Percentiles rank a stretch among this genome's conserved stretches.
Conservation (phyloP, 2,329 filamentous ascomycete species). For the Leptographium wingfieldii region DNA sequence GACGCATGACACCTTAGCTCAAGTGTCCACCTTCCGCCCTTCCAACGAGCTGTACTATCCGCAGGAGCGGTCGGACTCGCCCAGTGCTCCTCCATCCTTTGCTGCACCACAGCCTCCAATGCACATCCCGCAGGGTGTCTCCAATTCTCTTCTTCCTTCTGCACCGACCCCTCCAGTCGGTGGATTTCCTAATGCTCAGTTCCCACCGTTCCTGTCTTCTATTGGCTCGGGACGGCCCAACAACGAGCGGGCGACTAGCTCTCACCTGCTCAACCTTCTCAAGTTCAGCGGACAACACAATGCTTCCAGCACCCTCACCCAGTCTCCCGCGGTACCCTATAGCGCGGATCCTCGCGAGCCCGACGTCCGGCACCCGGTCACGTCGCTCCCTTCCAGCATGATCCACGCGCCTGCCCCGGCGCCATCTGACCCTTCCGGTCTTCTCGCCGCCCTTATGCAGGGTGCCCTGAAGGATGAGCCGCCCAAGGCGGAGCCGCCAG, state of each 20-base stretch:
- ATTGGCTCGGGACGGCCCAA: conserved; percentile 32
- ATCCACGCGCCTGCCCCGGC: conserved; percentile 46
- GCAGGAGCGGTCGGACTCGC: conserved; percentile 16
- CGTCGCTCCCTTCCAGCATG: conserved; percentile 19
- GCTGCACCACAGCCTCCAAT: conserved; percentile 11
- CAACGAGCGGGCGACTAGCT: conserved; percentile 10
- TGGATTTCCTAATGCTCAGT: conserved; percentile 26
- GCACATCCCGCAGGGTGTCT: conserved; percentile 2
- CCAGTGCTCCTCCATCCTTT: conserved; percentile 12
- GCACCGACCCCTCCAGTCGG: conserved; percentile 32
- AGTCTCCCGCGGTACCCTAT: not conserved
- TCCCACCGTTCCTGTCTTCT: conserved; percentile 28
- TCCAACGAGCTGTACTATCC: conserved; percentile 18
- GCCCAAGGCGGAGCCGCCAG: conserved; percentile 15
- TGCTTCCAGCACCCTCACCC: not conserved
- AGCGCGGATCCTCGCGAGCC: conserved; percentile 17
- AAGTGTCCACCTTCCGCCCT: conserved; percentile 9
- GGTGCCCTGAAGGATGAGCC: conserved; percentile 35
- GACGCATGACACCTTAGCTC: conserved; percentile 20
- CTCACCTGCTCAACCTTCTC: conserved; percentile 43
- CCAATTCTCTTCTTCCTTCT: conserved; percentile 22
- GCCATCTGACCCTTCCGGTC: conserved; percentile 41
- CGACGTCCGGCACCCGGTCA: conserved; percentile 16
- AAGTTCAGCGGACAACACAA: conserved; percentile 37
- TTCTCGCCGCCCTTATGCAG: conserved; percentile 49